Evolutionary conservation across 2,329 filamentous ascomycete species (phyloP), one percentile per base, ranked within the genome.

Genomic region (Emmonsia crescens): DNA sequence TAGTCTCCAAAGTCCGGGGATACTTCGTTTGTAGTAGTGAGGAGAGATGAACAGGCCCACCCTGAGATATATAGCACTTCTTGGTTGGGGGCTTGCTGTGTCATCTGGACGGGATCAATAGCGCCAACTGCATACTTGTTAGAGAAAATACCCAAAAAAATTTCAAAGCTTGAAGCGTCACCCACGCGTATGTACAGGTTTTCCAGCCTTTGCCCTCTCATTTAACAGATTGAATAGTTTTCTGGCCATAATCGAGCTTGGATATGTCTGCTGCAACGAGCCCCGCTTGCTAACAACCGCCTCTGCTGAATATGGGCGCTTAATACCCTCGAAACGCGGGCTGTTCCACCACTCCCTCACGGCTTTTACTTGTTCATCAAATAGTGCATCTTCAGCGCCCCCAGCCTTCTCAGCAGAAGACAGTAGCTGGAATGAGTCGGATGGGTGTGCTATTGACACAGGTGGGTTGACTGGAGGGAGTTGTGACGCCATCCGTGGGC

Each of bases 31-130:
- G 94, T 97, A 10, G 86, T 87, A 3, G 93, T 97, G 54, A 99
- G 80, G 24, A 96, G 85, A 0, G 91, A 93, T 0, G 93, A 97
- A 77, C 94, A 97, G 5, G 94, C 94, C 94, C 94, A 99, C 64
- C 94, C 94, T 0, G 92, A 96, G 65, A 99, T 82, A 76, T 99
- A 99, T 54, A 99, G 83, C 21, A 96, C 89, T 74, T 99, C 93
- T 74, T 97, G 94, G 77, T 97, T 89, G 5, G 89, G 85, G 19
- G 94, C 94, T 79, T 97, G 94, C 75, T 99, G 94, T 57, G 94
- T 96, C 94, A 99, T 97, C 78, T 99, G 94, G 12, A 97, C 86
- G n/a, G 94, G 94, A 72, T 99, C 94, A 76, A 99, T 95, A 63
- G 92, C 94, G 68, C 94, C 94, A 89, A 99, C 89, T 93, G 59